Base-by-base conservation (phyloP, 345 rosid species). In the Eucalyptus pauciflora region DNA sequence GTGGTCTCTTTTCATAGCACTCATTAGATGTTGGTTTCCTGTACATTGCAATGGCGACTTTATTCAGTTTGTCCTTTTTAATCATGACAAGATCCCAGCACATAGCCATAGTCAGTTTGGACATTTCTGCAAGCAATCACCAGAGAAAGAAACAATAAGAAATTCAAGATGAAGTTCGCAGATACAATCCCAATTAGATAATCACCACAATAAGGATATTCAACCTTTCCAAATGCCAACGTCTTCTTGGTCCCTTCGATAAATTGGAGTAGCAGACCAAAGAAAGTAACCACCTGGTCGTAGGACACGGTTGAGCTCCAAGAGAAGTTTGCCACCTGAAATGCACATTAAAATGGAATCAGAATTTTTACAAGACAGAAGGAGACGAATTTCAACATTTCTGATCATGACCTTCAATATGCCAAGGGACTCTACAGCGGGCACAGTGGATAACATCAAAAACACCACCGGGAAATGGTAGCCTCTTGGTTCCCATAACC, bases 341-440 rank as follows among this genome's bases (percentile, higher is more conserved):
- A 88, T 90, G 76, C 86, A 51, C 49, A 89, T 86, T 87, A 87
- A 90, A 89, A 90, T 69, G 50, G 31, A 87, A 22, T 79, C 27
- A 50, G 88, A 87, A 50, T 7, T 88, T 52, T 22, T 52, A 22
- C 29, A 60, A 43, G 13, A 81, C 80, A 80, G 50, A 43, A 22
- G 52, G 60, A 71, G 88, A 31, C 48, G 86, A 90, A 60, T 56
- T 24, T 48, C 88, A 90, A 95, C 83, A 76, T 43, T 76, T 76
- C 85, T 76, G 48, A 76, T 76, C 85, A 76, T 20, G 85, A 76
- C 99, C 99, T 96, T 97, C 99, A 80, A 93, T 91, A 90, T 97
- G 98, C 98, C 99, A 97, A 76, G 99, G 98, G 81, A 97, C 99
- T 90, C 99, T 96, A 88, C 99, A 97, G 83, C 98, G 97, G 83